phyloP scores from a whole-genome alignment of 306 rosid species.

The Vigna nakashimae region DNA sequence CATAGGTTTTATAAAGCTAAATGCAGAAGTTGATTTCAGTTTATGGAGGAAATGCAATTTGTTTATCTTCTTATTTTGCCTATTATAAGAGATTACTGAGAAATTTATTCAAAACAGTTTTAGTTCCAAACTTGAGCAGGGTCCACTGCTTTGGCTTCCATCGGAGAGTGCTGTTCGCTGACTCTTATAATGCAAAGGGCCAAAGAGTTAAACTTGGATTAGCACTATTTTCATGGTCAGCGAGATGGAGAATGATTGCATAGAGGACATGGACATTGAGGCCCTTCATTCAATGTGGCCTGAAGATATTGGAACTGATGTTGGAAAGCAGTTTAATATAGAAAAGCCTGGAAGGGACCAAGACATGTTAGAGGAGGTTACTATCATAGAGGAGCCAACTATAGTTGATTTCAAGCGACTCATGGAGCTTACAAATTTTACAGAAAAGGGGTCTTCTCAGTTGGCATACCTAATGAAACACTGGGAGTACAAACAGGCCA shows the following conservation, averaged over 20 bases:
- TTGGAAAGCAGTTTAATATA: conserved; percentile 78
- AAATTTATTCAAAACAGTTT: neutral
- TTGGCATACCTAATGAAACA: conserved; percentile 72
- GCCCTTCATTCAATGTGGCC: conserved; percentile 92
- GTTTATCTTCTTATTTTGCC: neutral
- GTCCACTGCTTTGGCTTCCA: neutral
- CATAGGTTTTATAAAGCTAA: neutral
- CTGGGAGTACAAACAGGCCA: conserved; percentile 89
- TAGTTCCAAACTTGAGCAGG: neutral
- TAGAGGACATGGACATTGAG: conserved; percentile 81
- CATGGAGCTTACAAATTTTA: conserved; percentile 70
- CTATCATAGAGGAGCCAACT: conserved; percentile 71
- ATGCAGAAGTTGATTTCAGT: neutral
- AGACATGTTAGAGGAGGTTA: conserved; percentile 87
- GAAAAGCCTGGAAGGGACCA: conserved; percentile 80
- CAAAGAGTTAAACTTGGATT: neutral
- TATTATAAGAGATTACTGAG: no score
- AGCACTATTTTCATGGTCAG: conserved; percentile 51
- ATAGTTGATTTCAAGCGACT: conserved; percentile 85
- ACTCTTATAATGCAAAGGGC: neutral
- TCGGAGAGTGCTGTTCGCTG: neutral
- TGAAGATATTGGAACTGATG: conserved; percentile 75
- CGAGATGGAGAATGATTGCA: conserved; percentile 69
- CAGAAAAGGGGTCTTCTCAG: conserved; percentile 85
- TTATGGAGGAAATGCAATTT: neutral